phyloP scores from a whole-genome alignment of 202 grass and related monocot genomes.

The Sporobolus alterniflorus region DNA sequence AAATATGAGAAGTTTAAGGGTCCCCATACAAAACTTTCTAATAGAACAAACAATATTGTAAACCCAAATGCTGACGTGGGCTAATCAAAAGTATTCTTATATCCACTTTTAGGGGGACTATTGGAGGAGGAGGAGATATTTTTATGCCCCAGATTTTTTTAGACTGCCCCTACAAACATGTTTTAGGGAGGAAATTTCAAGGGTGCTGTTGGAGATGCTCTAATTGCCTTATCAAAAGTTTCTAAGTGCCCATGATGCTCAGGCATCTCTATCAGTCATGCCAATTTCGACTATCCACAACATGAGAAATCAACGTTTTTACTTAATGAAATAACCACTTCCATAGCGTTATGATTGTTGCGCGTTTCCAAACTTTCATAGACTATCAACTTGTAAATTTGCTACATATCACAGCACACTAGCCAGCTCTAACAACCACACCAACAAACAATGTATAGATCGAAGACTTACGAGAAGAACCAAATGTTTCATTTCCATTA shows the following conservation, averaged over 20 bases:
- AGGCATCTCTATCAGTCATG: not conserved
- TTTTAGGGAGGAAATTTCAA: no score
- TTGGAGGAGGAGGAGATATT: no score
- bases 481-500: constrained; percentile 32
- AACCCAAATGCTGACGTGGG: no score
- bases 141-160: no score
- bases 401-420: not conserved
- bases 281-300: not conserved
- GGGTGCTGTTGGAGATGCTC: no score
- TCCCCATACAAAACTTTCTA: no score
- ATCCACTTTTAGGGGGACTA: no score
- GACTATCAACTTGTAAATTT: not conserved
- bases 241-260: not conserved
- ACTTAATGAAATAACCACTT: not conserved
- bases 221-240: not conserved
- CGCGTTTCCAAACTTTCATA: not conserved
- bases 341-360: not conserved
- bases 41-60: no score
- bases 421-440: not conserved
- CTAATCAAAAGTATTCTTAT: no score
- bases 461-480: constrained; percentile 10
- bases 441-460: not conserved
- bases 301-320: not conserved
- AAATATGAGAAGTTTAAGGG: no score
- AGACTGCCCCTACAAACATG: no score